Percentiles rank a stretch among this genome's conserved stretches.
These are phyloP conservation scores for Houttuynia cordata DNA, from an alignment of 164 flowering plant species.

Conservation along the genomic window DNA sequence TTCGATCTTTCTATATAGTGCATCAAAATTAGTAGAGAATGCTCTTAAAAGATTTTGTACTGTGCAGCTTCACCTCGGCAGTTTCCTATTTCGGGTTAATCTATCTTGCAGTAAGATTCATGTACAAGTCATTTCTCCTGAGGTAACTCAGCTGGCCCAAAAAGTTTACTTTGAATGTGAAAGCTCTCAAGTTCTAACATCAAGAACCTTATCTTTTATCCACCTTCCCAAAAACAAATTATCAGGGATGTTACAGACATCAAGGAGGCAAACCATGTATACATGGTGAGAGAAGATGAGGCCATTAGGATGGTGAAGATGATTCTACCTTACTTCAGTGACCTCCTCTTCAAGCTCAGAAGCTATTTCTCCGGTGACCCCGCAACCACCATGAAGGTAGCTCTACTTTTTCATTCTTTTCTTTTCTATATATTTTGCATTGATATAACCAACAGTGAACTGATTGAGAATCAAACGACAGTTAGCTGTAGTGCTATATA, in stretches of 20 bases:
- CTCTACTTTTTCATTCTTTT: conserved; percentile 3
- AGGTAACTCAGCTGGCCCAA: conserved; percentile 27
- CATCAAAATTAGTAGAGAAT: neutral
- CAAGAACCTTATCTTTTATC: neutral
- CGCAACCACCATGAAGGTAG: conserved; percentile 85
- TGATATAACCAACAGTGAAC: neutral
- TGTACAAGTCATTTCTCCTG: conserved; percentile 54
- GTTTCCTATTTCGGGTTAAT: conserved; percentile 63
- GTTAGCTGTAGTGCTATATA: conserved; percentile 71
- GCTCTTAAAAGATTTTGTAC: conserved; percentile 1
- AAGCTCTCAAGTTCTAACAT: neutral
- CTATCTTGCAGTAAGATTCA: conserved; percentile 60
- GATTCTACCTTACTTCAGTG: conserved; percentile 73
- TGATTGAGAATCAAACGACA: conserved; percentile 21
- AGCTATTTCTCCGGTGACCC: conserved; percentile 83
- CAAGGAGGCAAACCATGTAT: conserved; percentile 18
- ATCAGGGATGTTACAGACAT: conserved; percentile 34
- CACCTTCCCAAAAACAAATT: neutral
- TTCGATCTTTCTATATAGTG: neutral
- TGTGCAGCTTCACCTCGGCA: conserved; percentile 63
- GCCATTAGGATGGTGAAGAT: conserved; percentile 56
- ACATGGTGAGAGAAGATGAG: conserved; percentile 77
- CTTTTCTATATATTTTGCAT: neutral
- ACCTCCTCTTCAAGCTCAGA: conserved; percentile 45
- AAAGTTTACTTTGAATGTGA: neutral